Conservation (phyloP, 1,284 basidiomycete species). For the Fomes fomentarius region DNA sequence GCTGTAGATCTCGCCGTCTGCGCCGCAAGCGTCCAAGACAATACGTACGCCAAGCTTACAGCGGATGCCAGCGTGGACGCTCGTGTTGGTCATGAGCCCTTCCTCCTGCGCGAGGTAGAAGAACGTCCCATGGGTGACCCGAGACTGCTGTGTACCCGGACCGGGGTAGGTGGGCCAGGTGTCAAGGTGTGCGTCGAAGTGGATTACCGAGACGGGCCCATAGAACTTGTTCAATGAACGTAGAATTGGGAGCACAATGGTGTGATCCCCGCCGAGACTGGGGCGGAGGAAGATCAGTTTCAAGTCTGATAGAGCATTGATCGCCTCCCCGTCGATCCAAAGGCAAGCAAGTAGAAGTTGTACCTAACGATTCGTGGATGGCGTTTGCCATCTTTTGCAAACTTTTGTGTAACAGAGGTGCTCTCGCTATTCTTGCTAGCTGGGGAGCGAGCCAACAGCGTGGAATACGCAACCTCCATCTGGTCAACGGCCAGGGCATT, state of each 20-base stretch:
- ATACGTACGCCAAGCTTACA: slow-evolving; percentile 64
- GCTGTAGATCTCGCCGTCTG: too few relatives aligned
- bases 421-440: slow-evolving; percentile 31
- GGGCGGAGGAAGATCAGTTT: background rate
- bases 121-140: slow-evolving; percentile 77
- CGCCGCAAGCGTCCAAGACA: too few relatives aligned
- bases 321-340: too few relatives aligned
- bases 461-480: slow-evolving; percentile 78
- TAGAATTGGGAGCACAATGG: slow-evolving; percentile 78
- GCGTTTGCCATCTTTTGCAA: slow-evolving; percentile 56
- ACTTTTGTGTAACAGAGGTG: slow-evolving; percentile 15
- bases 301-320: too few relatives aligned
- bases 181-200: slow-evolving; percentile 80
- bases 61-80: slow-evolving; percentile 79
- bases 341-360: too few relatives aligned
- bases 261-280: slow-evolving; percentile 80
- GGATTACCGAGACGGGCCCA: slow-evolving; percentile 78
- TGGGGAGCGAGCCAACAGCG: slow-evolving; percentile 61
- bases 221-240: slow-evolving; percentile 73
- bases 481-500: slow-evolving; percentile 78
- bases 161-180: slow-evolving; percentile 66
- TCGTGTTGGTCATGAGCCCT: slow-evolving; percentile 70
- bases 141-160: slow-evolving; percentile 57
- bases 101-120: slow-evolving; percentile 76
- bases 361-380: slow-evolving; percentile 76